These are phyloP conservation scores for Cubamyces lactineus DNA, from an alignment of 768 basidiomycete species.

Conservation along the genomic window DNA sequence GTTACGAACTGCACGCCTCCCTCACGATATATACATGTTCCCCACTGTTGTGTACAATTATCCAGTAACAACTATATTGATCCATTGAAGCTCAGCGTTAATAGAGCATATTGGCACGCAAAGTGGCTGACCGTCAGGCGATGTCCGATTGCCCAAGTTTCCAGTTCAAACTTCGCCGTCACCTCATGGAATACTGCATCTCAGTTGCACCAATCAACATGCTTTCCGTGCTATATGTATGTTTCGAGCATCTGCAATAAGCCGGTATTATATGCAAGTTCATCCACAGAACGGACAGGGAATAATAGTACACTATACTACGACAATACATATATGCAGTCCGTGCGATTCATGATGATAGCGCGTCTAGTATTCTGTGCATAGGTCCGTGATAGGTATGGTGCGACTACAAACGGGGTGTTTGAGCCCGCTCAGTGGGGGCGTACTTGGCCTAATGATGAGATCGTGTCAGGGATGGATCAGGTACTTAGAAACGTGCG, in stretches of 20 bases:
- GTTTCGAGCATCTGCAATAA: neutral
- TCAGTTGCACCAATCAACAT: too few relatives aligned
- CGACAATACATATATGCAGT: conserved; percentile 22
- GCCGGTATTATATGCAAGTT: conserved; percentile 9
- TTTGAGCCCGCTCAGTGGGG: conserved; percentile 42
- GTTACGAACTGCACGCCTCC: conserved; percentile 14
- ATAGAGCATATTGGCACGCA: neutral
- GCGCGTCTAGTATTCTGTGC: conserved; percentile 8
- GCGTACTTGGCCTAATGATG: conserved; percentile 59
- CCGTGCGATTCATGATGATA: conserved; percentile 11
- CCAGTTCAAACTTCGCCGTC: too few relatives aligned
- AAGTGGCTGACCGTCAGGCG: too few relatives aligned
- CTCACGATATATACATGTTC: neutral
- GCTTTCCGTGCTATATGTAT: too few relatives aligned
- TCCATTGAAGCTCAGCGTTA: too few relatives aligned
- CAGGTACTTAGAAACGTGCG: conserved; percentile 3
- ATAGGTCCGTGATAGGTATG: conserved; percentile 8
- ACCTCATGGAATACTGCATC: neutral
- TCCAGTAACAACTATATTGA: neutral
- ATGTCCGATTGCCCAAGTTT: too few relatives aligned
- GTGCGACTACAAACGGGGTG: conserved; percentile 40
- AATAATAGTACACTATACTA: conserved; percentile 21
- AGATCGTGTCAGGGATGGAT: neutral
- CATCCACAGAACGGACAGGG: neutral
- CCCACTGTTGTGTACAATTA: neutral